A percentile compares a stretch with the other conserved stretches of the same genome.
These are phyloP conservation scores for Backusella morwellensis DNA, from an alignment of 192 early-diverging fungal species.

Conservation along the genomic window DNA sequence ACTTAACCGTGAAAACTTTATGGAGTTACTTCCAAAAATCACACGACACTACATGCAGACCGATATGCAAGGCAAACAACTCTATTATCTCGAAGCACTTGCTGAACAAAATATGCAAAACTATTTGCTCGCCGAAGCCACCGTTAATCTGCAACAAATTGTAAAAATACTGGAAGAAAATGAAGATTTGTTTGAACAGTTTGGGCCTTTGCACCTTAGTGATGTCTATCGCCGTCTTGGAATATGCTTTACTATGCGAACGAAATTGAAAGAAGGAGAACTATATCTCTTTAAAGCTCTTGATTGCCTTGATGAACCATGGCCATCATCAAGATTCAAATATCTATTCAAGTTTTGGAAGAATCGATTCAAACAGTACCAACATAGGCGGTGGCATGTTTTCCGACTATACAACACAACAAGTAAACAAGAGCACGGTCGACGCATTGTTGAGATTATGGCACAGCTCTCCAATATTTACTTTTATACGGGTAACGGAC, in stretches of 20 bases:
- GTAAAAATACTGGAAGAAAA: constrained; percentile 44
- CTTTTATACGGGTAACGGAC: constrained; percentile 34
- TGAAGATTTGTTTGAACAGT: constrained; percentile 20
- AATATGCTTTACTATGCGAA: constrained; percentile 39
- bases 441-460: constrained; percentile 34
- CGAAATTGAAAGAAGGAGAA: constrained; percentile 31
- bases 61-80: constrained; percentile 41
- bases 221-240: constrained; percentile 50
- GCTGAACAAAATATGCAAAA: constrained; percentile 43
- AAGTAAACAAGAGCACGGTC: background rate
- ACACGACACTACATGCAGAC: constrained; percentile 49
- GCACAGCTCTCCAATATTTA: constrained; percentile 33
- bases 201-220: constrained; percentile 39
- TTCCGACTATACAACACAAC: background rate
- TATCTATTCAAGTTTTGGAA: constrained; percentile 23
- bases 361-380: constrained; percentile 24
- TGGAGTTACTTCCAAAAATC: constrained; percentile 38
- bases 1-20: constrained; percentile 25
- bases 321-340: constrained; percentile 17
- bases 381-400: constrained; percentile 15
- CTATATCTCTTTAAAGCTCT: constrained; percentile 29
- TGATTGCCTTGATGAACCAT: constrained; percentile 19
- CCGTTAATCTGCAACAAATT: constrained; percentile 37
- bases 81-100: constrained; percentile 44
- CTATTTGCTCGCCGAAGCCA: constrained; percentile 42